Percentiles rank a stretch among this genome's conserved stretches.
Conservation (phyloP, 192 early-diverging fungal genomes). For the Borealophlyctis nickersoniae region DNA sequence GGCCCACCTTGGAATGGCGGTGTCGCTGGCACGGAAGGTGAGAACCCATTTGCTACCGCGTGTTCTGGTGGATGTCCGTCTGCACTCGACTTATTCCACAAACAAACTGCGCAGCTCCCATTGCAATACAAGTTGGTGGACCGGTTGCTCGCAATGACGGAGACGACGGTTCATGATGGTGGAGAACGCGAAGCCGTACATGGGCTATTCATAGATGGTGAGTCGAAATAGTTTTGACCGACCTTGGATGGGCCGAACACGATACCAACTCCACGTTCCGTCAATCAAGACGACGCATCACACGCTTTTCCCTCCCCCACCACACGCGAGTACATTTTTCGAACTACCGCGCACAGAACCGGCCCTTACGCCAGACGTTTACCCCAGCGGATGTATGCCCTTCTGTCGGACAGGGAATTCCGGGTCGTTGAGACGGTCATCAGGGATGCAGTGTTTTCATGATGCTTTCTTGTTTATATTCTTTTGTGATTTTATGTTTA, state of each 20-base stretch:
- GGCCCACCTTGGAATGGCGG: conserved; percentile 1
- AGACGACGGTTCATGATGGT: conserved; percentile 42
- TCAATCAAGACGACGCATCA: conserved; percentile 38
- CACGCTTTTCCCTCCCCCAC: conserved; percentile 48
- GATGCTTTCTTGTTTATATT: too few relatives aligned
- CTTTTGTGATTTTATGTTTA: too few relatives aligned
- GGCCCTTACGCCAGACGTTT: conserved; percentile 3
- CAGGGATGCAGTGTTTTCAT: conserved; percentile 24
- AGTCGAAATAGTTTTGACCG: background rate
- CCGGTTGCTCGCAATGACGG: conserved; percentile 39
- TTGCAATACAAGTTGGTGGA: conserved; percentile 57
- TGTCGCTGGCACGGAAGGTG: conserved; percentile 13
- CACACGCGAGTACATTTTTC: conserved; percentile 53
- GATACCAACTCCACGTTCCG: background rate
- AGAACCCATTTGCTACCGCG: too few relatives aligned
- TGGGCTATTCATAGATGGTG: background rate
- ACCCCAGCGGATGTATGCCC: conserved; percentile 45
- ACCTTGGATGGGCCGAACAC: background rate
- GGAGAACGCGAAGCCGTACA: conserved; percentile 19
- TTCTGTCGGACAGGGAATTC: conserved; percentile 48
- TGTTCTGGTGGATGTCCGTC: too few relatives aligned
- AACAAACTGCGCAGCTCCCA: too few relatives aligned
- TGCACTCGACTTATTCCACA: too few relatives aligned
- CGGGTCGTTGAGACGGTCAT: conserved; percentile 40
- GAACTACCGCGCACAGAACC: conserved; percentile 25